These are phyloP conservation scores for Microbotryomycetes sp. DNA, from an alignment of 1,284 basidiomycete species.

Conservation along the genomic window DNA sequence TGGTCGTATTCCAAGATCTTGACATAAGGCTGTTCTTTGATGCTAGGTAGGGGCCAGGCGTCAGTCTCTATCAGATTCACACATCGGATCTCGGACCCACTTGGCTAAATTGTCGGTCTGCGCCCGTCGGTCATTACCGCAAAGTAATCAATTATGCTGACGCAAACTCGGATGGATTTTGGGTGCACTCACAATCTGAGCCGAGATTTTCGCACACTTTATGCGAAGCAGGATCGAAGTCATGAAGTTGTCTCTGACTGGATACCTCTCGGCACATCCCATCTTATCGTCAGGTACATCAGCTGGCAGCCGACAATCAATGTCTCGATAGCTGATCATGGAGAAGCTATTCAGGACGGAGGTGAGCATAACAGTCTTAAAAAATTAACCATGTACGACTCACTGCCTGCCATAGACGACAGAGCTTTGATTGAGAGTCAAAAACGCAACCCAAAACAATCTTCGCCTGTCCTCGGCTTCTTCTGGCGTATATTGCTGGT, in stretches of 20 bases:
- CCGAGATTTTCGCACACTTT: neutral
- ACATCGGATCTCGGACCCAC: neutral
- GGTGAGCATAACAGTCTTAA: neutral
- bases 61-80: no score
- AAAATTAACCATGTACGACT: neutral
- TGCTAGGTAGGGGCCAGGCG: no score
- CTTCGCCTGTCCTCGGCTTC: slow-evolving; percentile 8
- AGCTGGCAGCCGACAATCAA: neutral
- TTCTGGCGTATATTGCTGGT: neutral
- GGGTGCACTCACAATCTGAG: neutral
- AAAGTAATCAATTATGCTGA: neutral
- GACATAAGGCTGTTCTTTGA: neutral
- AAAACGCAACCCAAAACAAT: neutral
- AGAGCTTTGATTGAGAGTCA: neutral
- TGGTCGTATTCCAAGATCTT: neutral
- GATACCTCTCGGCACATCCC: neutral
- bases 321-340: neutral
- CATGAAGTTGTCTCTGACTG: neutral
- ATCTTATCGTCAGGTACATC: slow-evolving; percentile 2
- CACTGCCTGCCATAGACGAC: neutral
- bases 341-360: neutral
- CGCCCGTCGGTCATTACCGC: no score
- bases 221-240: neutral
- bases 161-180: neutral
- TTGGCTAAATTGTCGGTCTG: neutral